Evolutionary conservation across 2,329 filamentous ascomycete genomes (phyloP).

Genomic region (Pseudonectria buxi): DNA sequence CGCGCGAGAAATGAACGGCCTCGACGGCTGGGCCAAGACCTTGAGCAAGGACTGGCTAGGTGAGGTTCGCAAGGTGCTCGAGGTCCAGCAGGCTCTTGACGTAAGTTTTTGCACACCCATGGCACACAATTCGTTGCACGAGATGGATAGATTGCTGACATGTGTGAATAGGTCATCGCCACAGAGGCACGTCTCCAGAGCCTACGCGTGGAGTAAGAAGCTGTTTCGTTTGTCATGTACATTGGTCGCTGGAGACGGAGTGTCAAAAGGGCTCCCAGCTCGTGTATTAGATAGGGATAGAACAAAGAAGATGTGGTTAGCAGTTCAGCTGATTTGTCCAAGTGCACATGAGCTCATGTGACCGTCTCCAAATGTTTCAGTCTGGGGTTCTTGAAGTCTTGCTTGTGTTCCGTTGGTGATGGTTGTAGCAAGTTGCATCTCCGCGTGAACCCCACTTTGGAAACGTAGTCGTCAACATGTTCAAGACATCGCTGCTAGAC

Average conservation of each 20-base stretch:
- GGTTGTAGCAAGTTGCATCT: too few relatives aligned
- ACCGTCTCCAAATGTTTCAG: too few relatives aligned
- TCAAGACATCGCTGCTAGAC: too few relatives aligned
- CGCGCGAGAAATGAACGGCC: constrained; percentile 87
- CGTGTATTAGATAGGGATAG: constrained; percentile 33
- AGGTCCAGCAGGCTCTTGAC: constrained; percentile 93
- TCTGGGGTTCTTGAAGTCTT: too few relatives aligned
- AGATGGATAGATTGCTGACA: constrained; percentile 10
- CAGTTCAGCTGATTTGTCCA: constrained; percentile 1
- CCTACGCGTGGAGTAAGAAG: constrained; percentile 66
- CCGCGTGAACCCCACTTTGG: too few relatives aligned
- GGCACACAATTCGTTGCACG: constrained; percentile 1
- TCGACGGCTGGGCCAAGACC: constrained; percentile 92
- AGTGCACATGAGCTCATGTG: too few relatives aligned
- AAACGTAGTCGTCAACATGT: too few relatives aligned
- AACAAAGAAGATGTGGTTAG: constrained; percentile 20
- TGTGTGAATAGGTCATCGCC: constrained; percentile 62
- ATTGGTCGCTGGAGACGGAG: constrained; percentile 21
- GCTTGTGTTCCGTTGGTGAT: too few relatives aligned
- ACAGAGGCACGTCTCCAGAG: constrained; percentile 86
- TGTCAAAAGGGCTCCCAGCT: constrained; percentile 22
- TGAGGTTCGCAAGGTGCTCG: constrained; percentile 85
- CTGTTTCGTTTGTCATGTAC: constrained; percentile 31
- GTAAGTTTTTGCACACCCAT: constrained; percentile 47
- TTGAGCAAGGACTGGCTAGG: constrained; percentile 88